Evolutionary conservation across 352 stramenopile species (phyloP).

Genomic region (Elongisporangium anandrum): DNA sequence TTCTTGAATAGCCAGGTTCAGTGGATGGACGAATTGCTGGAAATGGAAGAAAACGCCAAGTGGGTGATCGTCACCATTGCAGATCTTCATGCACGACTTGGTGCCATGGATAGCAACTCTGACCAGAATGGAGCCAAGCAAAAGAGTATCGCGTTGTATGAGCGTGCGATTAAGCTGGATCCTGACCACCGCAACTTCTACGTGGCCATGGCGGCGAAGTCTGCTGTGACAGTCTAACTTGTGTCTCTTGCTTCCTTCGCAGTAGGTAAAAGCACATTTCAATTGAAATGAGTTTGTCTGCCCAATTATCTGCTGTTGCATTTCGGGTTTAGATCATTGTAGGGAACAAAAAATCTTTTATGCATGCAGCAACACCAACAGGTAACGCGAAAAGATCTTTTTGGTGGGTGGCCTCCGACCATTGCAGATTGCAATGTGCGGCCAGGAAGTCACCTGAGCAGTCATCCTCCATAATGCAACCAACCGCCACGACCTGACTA

Average conservation of each 20-base stretch:
- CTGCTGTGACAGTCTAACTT: not conserved
- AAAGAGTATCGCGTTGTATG: constrained; percentile 44
- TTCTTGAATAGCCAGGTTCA: constrained; percentile 71
- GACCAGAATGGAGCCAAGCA: constrained; percentile 14
- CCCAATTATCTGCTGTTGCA: not conserved
- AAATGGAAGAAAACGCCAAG: constrained; percentile 75
- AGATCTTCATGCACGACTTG: constrained; percentile 37
- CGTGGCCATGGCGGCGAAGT: constrained; percentile 44
- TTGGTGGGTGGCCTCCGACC: not conserved
- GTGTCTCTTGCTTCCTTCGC: not conserved
- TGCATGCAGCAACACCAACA: not conserved
- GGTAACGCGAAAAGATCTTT: not conserved
- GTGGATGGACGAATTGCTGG: constrained; percentile 77
- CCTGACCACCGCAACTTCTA: constrained; percentile 63
- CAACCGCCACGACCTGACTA: not conserved
- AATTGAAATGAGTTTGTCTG: not conserved
- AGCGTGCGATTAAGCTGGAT: constrained; percentile 40
- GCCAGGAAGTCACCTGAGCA: not conserved
- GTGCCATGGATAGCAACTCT: constrained; percentile 7
- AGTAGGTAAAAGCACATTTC: not conserved
- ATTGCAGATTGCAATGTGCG: not conserved
- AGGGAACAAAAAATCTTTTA: too few species aligned
- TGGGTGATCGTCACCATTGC: constrained; percentile 70
- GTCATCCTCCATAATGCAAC: not conserved
- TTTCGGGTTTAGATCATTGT: not conserved